Evolutionary conservation across 2,329 filamentous ascomycete genomes (phyloP), one percentile per base, ranked within the genome.

Genomic region (Trichoderma citrinoviride): DNA sequence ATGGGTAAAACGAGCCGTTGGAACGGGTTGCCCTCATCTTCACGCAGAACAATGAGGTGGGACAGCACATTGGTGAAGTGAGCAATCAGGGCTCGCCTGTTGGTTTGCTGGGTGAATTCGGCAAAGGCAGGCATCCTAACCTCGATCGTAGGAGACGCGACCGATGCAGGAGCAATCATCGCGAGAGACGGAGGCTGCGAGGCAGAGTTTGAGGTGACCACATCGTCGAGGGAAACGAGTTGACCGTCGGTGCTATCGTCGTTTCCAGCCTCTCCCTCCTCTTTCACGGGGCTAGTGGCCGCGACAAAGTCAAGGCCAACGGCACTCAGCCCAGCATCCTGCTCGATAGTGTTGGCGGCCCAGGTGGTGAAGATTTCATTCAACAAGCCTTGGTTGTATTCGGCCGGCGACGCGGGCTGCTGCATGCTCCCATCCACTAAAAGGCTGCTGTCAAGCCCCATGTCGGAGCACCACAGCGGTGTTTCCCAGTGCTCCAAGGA

Each of bases 21-120:
- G 70, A 88, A 88, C 0, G 86, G 85, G 67, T 88, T 88, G 21
- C 84, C 85, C 4, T 80, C 79, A 68, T 88, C 85, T 71, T 88
- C 86, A 37, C 85, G 80, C 68, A 88, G 85, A 21, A 88, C 86
- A 49, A 89, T 87, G n/a, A 88, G 77, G 72, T 87, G 86, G 0
- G 85, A 87, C 21, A 89, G 73, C 14, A 87, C 83, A 67, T 86
- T 87, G 77, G 84, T 86, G 69, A 88, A 88, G 74, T 89, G 85
- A 67, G 86, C 83, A 14, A 89, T 78, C 25, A 88, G 76, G 2
- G 79, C 81, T 10, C 86, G 81, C 5, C 85, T 80, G 68, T 85
- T 84, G 27, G 78, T 79, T 15, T 79, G 80, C 12, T 80, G 78
- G 2, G 84, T 83, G 70, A 87, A 87, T 65, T 88, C 85, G 53